These are phyloP conservation scores for Rubroboletus pulcherrimus DNA, from an alignment of 768 basidiomycete species.

Conservation along the genomic window DNA sequence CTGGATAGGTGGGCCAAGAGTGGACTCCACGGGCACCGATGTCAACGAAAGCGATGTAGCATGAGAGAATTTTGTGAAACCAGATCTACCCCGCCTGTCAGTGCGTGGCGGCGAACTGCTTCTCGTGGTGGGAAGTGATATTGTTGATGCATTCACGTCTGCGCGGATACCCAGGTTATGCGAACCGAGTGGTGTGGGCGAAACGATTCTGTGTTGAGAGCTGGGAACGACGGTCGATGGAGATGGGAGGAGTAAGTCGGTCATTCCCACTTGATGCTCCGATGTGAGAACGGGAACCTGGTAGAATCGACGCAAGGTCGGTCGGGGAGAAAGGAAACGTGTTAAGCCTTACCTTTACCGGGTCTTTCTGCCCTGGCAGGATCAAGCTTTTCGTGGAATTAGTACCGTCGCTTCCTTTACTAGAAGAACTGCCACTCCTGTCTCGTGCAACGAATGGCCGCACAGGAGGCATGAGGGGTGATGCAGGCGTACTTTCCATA, in stretches of 20 bases:
- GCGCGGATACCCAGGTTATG: conserved; percentile 20
- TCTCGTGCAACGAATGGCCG: conserved; percentile 46
- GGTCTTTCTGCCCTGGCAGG: conserved; percentile 66
- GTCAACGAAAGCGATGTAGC: conserved; percentile 33
- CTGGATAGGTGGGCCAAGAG: conserved; percentile 46
- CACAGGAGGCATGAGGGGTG: conserved; percentile 41
- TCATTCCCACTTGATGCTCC: conserved; percentile 64
- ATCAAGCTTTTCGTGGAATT: conserved; percentile 30
- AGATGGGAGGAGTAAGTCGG: conserved; percentile 72
- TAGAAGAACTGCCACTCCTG: conserved; percentile 47
- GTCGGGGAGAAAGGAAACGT: not conserved
- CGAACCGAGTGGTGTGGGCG: conserved; percentile 38
- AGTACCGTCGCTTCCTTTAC: conserved; percentile 35
- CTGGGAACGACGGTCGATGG: conserved; percentile 46
- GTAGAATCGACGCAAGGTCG: not conserved
- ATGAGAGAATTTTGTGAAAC: conserved; percentile 27
- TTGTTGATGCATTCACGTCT: conserved; percentile 37
- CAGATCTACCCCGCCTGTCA: conserved; percentile 20
- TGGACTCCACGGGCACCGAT: conserved; percentile 28
- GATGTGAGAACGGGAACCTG: conserved; percentile 66
- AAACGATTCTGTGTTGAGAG: conserved; percentile 35
- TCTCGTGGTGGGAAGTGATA: conserved; percentile 39
- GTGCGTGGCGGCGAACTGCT: conserved; percentile 27
- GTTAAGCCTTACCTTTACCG: conserved; percentile 53
- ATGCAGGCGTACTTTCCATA: conserved; percentile 44